phyloP scores from a whole-genome alignment of 176 grass and related monocot genomes.

The Carex myosuroides region DNA sequence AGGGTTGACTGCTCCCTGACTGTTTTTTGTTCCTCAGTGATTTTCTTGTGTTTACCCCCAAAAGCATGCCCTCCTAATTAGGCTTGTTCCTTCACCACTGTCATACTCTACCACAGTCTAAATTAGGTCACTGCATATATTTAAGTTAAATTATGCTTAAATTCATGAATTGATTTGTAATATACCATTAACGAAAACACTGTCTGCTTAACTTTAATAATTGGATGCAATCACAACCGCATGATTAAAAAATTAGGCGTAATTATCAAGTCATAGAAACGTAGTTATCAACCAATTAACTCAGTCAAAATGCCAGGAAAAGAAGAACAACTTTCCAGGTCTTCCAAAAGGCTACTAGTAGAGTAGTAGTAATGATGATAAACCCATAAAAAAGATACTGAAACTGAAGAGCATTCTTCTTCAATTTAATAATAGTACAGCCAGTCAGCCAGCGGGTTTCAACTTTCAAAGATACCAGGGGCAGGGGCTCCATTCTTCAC shows the following conservation, averaged over 20 bases:
- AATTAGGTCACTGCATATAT: no score
- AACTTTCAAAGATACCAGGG: slow-evolving; percentile 20
- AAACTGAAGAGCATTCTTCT: not conserved
- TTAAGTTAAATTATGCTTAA: no score
- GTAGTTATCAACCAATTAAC: no score
- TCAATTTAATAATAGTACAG: slow-evolving; percentile 10
- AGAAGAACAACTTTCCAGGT: not conserved
- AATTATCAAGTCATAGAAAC: no score
- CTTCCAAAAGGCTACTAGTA: not conserved
- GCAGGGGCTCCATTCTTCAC: slow-evolving; percentile 2
- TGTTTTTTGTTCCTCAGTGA: not conserved
- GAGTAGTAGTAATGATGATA: not conserved
- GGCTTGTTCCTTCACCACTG: no score
- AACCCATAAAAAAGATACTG: not conserved
- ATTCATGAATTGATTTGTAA: no score
- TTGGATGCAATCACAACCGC: not conserved
- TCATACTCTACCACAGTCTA: no score
- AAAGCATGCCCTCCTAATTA: no score
- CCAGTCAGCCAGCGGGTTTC: slow-evolving; percentile 17
- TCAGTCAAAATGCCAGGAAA: not conserved
- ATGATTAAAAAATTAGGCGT: not conserved
- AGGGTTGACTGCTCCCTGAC: not conserved
- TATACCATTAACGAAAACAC: no score
- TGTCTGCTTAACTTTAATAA: not conserved
- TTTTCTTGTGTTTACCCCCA: not conserved